A percentile compares a stretch with the other conserved stretches of the same genome.
phyloP scores from a whole-genome alignment of 176 grass and related monocot genomes.

The Leersia perrieri region DNA sequence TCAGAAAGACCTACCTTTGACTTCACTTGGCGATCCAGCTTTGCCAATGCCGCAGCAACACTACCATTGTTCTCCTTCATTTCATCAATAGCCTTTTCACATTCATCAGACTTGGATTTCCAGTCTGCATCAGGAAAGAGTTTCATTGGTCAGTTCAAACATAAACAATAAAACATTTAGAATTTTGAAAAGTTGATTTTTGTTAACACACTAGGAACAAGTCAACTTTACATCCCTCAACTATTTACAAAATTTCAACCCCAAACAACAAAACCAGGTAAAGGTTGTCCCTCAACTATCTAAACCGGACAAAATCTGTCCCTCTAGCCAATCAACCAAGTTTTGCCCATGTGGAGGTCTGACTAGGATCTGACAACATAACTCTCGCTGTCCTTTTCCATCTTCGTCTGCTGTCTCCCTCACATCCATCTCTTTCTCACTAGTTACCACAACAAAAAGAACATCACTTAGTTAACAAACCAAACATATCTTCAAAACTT shows the following conservation, averaged over 20 bases:
- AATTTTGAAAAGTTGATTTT: neutral
- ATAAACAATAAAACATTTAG: conserved; percentile 9
- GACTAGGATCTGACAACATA: too few species aligned
- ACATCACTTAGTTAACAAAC: neutral
- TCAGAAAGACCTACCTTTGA: conserved; percentile 63
- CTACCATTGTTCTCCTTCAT: conserved; percentile 74
- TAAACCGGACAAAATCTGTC: too few species aligned
- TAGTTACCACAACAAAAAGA: neutral
- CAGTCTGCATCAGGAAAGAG: conserved; percentile 56
- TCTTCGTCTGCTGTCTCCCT: too few species aligned
- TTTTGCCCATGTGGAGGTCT: too few species aligned
- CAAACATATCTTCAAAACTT: neutral
- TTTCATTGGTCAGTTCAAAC: conserved; percentile 13
- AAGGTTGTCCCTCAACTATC: too few species aligned
- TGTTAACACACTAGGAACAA: too few species aligned
- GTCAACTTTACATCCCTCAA: too few species aligned
- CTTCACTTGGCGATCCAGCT: conserved; percentile 73
- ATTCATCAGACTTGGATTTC: conserved; percentile 95
- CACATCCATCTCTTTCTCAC: too few species aligned
- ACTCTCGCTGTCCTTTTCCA: too few species aligned
- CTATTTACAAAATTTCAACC: too few species aligned
- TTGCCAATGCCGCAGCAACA: conserved; percentile 57
- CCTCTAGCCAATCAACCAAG: too few species aligned
- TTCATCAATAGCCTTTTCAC: conserved; percentile 71
- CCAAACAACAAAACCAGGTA: too few species aligned